Base-by-base conservation (phyloP, 495 filamentous ascomycete species). In the Talaromyces stipitatus region DNA sequence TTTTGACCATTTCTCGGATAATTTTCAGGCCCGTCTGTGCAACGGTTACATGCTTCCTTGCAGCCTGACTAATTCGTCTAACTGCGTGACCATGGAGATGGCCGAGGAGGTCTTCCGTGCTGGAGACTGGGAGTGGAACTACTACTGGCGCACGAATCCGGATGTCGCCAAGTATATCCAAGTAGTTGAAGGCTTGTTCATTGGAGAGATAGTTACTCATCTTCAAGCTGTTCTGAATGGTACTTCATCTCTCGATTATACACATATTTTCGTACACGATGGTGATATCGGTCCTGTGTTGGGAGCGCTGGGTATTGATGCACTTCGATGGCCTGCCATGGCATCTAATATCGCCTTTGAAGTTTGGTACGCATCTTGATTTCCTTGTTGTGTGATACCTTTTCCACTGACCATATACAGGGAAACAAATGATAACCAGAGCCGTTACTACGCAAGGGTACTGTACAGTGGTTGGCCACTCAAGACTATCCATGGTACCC, bases 61-160 rank as follows among this genome's bases (percentile, higher is more conserved):
- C 60, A 63, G 65, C 32, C 8, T 69, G 0, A 54, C 64, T 0
- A 65, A 75, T 43, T 59, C 61, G 0, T 66, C 64, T 0, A 54
- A 60, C 16, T 76, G 73, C 51, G 73, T 69, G 16, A 74, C 63
- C 0, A 52, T 26, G 27, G 52, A 63, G 4, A 70, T 72, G 60
- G 71, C 68, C 0, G 52, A 74, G 2, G 67, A 72, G 56, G 71
- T 69, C 22, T 76, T 76, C 61, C 72, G 73, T 36, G 73, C 71
- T 14, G 73, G 73, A 11, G 73, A 76, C 46, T 76, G 73, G 73
- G 67, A 72, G 51, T 76, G 72, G 69, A 75, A 76, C 46, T 76
- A 74, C 62, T 76, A 69, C 60, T 76, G 71, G 70, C 68, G 73
- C 11, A 53, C 61, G 12, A 75, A 71, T 43, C 60, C 62, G 8